These are phyloP conservation scores for Lecanoromycetidae sp. DNA, from an alignment of 2,329 filamentous ascomycete genomes.

Conservation along the genomic window DNA sequence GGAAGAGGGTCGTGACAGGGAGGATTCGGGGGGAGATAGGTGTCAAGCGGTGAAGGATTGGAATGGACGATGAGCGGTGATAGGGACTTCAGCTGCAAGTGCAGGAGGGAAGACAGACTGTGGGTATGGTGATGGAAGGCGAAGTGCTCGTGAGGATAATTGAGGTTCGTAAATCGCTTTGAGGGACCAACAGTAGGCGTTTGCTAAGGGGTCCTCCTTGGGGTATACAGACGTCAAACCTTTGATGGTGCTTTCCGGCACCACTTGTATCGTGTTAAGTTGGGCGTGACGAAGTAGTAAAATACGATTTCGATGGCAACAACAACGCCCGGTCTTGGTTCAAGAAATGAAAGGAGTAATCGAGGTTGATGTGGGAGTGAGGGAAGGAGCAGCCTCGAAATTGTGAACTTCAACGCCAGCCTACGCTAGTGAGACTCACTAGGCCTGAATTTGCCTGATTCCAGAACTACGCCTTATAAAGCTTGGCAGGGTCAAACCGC, in stretches of 20 bases:
- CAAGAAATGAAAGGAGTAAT: neutral
- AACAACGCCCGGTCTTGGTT: neutral
- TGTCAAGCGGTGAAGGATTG: constrained; percentile 21
- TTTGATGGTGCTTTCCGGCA: neutral
- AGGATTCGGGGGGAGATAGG: constrained; percentile 23
- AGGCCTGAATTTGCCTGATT: neutral
- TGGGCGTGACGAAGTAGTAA: neutral
- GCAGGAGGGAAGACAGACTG: constrained; percentile 21
- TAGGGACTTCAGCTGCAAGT: constrained; percentile 24
- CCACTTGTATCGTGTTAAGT: neutral
- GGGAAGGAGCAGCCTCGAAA: constrained; percentile 3
- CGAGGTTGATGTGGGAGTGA: neutral
- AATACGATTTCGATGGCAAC: neutral
- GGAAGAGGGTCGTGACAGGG: constrained; percentile 20
- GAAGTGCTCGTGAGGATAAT: constrained; percentile 15
- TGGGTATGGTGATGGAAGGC: constrained; percentile 11
- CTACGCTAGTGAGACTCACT: too few relatives aligned
- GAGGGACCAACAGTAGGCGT: constrained; percentile 9
- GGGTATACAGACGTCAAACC: constrained; percentile 10
- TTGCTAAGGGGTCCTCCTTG: constrained; percentile 5
- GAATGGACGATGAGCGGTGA: constrained; percentile 26
- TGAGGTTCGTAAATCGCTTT: constrained; percentile 3
- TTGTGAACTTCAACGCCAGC: neutral
- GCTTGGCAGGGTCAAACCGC: neutral
- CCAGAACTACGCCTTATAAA: neutral